A percentile compares a stretch with the other conserved stretches of the same genome.
phyloP scores from a whole-genome alignment of 108 stramenopile genomes.

The Nitzschia inconspicua region DNA sequence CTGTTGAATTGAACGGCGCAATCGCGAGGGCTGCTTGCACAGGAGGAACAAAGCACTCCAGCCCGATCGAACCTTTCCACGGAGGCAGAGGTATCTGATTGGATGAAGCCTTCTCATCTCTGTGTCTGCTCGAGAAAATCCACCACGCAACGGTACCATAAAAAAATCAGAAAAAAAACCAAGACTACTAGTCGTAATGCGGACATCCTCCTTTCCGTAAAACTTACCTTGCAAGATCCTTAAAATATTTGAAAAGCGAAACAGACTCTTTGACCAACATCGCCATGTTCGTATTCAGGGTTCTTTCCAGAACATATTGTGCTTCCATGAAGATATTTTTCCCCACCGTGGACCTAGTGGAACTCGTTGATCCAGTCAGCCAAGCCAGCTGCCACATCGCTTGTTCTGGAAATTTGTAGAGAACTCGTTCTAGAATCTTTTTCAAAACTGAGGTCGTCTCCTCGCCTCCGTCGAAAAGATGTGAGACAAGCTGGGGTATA shows the following conservation, averaged over 20 bases:
- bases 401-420: conserved; percentile 73
- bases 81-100: conserved; percentile 19
- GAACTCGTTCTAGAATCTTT: conserved; percentile 59
- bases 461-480: conserved; percentile 53
- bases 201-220: not conserved
- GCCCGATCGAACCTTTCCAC: conserved; percentile 49
- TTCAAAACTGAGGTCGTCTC: conserved; percentile 61
- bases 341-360: conserved; percentile 54
- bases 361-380: conserved; percentile 57
- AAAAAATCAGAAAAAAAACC: not conserved
- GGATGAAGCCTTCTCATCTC: not conserved
- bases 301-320: conserved; percentile 44
- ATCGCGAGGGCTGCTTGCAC: conserved; percentile 82
- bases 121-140: not conserved
- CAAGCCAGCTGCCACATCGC: conserved; percentile 89
- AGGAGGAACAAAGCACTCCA: conserved; percentile 81
- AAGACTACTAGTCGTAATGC: too few relatives aligned
- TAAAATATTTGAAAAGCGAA: conserved; percentile 58
- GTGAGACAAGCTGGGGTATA: conserved; percentile 78
- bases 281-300: conserved; percentile 31
- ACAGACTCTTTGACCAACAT: conserved; percentile 50
- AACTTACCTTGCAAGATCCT: conserved; percentile 60
- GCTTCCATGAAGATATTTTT: conserved; percentile 76
- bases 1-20: conserved; percentile 39
- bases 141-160: too few relatives aligned